A percentile compares a stretch with the other conserved stretches of the same genome.
These are phyloP conservation scores for Leavenworthia alabamica DNA, from an alignment of 345 rosid species.

Conservation along the genomic window DNA sequence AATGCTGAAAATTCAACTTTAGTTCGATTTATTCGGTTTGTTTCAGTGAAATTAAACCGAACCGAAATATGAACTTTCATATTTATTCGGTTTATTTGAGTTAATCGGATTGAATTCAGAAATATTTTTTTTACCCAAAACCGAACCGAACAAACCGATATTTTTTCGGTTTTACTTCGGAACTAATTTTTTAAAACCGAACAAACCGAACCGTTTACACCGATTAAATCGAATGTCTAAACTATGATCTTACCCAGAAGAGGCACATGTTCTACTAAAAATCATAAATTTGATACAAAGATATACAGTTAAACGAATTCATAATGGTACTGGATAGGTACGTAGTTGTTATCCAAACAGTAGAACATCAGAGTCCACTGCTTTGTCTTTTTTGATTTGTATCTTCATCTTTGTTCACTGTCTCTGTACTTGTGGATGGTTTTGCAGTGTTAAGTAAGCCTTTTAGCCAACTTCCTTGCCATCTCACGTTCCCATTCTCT, in stretches of 20 bases:
- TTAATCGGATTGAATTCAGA: too few species aligned
- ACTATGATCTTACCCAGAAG: background rate
- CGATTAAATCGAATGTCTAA: too few species aligned
- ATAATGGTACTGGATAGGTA: background rate
- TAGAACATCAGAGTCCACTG: constrained; percentile 18
- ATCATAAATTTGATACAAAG: background rate
- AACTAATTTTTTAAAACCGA: too few species aligned
- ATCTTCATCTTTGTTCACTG: constrained; percentile 27
- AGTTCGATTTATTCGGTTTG: too few species aligned
- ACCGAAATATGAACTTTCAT: too few species aligned
- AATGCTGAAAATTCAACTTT: too few species aligned
- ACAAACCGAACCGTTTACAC: too few species aligned
- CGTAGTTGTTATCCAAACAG: constrained; percentile 4
- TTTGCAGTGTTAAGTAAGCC: constrained; percentile 53
- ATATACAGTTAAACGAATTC: constrained; percentile 19
- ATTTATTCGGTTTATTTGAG: too few species aligned
- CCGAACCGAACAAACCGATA: too few species aligned
- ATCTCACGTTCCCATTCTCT: constrained; percentile 47
- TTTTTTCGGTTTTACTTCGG: too few species aligned
- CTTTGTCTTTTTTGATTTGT: constrained; percentile 19
- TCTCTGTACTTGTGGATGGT: constrained; percentile 34
- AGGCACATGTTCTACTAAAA: constrained; percentile 14
- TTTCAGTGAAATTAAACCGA: too few species aligned
- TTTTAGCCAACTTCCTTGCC: constrained; percentile 77
- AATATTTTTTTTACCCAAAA: too few species aligned